Evolutionary conservation across 2,329 filamentous ascomycete genomes (phyloP), one percentile per base, ranked within the genome.

Genomic region (Coniella lustricola): DNA sequence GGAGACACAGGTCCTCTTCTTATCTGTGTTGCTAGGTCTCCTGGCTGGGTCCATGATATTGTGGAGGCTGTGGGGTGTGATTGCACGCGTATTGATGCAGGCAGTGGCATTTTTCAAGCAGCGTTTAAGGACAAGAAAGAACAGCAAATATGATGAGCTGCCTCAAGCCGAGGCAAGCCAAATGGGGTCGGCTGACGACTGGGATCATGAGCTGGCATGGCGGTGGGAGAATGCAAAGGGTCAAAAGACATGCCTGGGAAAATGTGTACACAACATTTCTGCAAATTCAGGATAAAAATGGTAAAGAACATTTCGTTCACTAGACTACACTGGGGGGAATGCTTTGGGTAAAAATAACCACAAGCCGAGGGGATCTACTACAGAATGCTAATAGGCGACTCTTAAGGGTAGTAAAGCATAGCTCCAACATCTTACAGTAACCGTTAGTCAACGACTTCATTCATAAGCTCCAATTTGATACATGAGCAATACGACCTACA

Each of bases 1-100:
- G 20, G 41, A 44, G 31, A 35, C 32, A 31, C 41, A 44, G 29
- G 34, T 35, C 41, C 14, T 44, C 31, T 44, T 44, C 31, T 35
- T 17, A 14, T 44, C 41, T 9, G 32, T 44, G 17, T 20, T 44
- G 17, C 4, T 35, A 13, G 41, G 41, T 18, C 20, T 44, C 41
- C 17, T 44, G 21, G 32, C 12, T 32, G 41, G 41, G 13, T 8
- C 31, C 31, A 35, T 35, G 31, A 13, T 25, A 31, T 31, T 44
- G 18, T 44, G 18, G 21, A 35, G 18, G 41, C 41, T 44, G 41
- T n/a, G 41, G 4, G n/a, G 18, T 18, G 17, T 34, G 41, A 17
- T 44, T 18, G 14, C 31, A 7, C 18, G 7, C 17, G 32, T 7
- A 14, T 14, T 14, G 14, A 14, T 25, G 17, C 3, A 21, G 32